These are phyloP conservation scores for Musa beccarii DNA, from an alignment of 176 grass and related monocot genomes.

Conservation along the genomic window DNA sequence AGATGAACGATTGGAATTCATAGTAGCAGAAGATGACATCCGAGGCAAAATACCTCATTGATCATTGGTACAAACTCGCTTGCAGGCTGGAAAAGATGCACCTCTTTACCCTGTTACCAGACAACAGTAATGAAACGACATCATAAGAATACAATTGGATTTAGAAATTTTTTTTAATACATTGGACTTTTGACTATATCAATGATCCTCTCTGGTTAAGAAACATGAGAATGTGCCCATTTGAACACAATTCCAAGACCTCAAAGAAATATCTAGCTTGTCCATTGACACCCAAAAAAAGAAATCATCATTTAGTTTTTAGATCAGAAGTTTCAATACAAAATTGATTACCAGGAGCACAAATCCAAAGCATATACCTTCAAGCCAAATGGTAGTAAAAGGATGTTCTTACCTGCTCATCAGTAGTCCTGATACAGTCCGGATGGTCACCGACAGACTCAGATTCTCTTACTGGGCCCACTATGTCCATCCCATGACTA, in stretches of 20 bases:
- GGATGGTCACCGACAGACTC: slow-evolving; percentile 8
- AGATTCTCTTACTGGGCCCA: slow-evolving; percentile 39
- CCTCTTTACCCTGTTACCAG: slow-evolving; percentile 40
- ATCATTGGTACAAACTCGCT: slow-evolving; percentile 84
- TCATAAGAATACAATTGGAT: too few relatives aligned
- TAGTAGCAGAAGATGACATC: not conserved
- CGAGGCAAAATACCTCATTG: slow-evolving; percentile 48
- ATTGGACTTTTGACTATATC: too few relatives aligned
- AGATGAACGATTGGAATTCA: not conserved
- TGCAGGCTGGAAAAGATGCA: slow-evolving; percentile 86
- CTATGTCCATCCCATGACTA: slow-evolving; percentile 97
- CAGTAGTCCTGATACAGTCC: slow-evolving; percentile 10
- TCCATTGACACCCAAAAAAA: too few relatives aligned
- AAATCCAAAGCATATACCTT: too few relatives aligned
- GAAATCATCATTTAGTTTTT: not conserved
- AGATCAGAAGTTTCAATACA: not conserved
- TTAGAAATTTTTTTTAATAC: too few relatives aligned
- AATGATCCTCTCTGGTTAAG: too few relatives aligned
- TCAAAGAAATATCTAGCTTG: too few relatives aligned
- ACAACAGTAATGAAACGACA: not conserved
- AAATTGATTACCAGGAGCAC: not conserved
- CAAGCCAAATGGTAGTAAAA: not conserved
- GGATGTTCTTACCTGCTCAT: slow-evolving; percentile 24
- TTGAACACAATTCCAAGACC: too few relatives aligned
- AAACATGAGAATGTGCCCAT: too few relatives aligned